phyloP scores from a whole-genome alignment of 108 stramenopile genomes.

The Nitzschia inconspicua region DNA sequence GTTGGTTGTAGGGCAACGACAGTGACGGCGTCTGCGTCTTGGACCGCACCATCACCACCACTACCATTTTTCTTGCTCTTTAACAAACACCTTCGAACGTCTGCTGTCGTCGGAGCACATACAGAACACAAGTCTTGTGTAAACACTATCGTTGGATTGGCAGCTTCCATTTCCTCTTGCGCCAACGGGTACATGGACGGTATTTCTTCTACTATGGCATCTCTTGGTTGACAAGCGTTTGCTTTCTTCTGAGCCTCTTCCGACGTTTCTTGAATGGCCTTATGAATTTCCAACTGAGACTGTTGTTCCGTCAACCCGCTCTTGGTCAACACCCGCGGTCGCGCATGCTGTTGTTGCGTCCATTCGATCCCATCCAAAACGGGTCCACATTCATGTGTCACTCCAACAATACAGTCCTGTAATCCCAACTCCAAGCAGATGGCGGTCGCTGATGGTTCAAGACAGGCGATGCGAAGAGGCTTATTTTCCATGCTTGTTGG shows the following conservation, averaged over 20 bases:
- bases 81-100: slow-evolving; percentile 33
- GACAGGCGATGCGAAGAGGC: slow-evolving; percentile 60
- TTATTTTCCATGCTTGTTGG: no score
- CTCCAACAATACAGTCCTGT: slow-evolving; percentile 50
- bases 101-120: slow-evolving; percentile 69
- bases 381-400: slow-evolving; percentile 75
- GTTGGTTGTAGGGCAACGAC: slow-evolving; percentile 70
- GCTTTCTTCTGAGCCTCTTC: background rate
- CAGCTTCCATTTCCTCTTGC: slow-evolving; percentile 30
- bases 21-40: slow-evolving; percentile 6
- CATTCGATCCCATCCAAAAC: slow-evolving; percentile 1
- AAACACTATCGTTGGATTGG: slow-evolving; percentile 69
- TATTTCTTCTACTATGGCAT: slow-evolving; percentile 1
- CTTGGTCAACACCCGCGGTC: slow-evolving; percentile 25
- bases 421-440: slow-evolving; percentile 72
- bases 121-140: slow-evolving; percentile 91
- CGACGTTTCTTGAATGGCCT: slow-evolving; percentile 24
- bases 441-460: slow-evolving; percentile 74
- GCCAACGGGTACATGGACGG: slow-evolving; percentile 69
- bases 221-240: background rate
- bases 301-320: slow-evolving; percentile 28
- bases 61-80: background rate
- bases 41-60: slow-evolving; percentile 8
- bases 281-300: slow-evolving; percentile 44
- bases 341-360: background rate